A percentile compares a stretch with the other conserved stretches of the same genome.
Evolutionary conservation across 768 basidiomycete species (phyloP).

Genomic region (Leucocoprinus leucothites): DNA sequence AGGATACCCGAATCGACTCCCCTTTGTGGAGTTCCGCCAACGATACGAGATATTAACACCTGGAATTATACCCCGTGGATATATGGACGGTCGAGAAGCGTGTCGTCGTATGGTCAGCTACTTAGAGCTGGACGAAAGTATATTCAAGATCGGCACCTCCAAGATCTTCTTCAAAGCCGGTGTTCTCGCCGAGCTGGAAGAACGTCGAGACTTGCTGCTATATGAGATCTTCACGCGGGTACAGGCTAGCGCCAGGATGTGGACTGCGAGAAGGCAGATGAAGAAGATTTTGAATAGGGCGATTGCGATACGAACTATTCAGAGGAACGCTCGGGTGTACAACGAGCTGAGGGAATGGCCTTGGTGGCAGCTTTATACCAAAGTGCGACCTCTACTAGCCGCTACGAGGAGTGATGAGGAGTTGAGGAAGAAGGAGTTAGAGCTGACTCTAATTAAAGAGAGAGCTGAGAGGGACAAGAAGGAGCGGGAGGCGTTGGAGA

Average conservation of each 20-base stretch:
- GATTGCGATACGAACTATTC: constrained; percentile 86
- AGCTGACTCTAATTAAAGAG: constrained; percentile 77
- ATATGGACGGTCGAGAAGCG: constrained; percentile 97
- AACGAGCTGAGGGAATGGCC: constrained; percentile 92
- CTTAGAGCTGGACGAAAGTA: constrained; percentile 79
- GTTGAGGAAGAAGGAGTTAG: constrained; percentile 81
- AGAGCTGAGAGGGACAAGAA: constrained; percentile 83
- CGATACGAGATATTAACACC: constrained; percentile 96
- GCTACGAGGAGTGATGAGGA: constrained; percentile 94
- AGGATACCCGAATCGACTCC: constrained; percentile 95
- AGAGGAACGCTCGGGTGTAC: constrained; percentile 91
- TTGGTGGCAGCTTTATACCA: constrained; percentile 98
- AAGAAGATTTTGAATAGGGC: constrained; percentile 94
- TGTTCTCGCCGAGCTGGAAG: constrained; percentile 93
- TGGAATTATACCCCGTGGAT: constrained; percentile 88
- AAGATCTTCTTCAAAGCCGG: constrained; percentile 99
- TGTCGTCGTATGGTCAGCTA: constrained; percentile 88
- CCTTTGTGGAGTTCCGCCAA: constrained; percentile 96
- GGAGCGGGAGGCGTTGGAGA: constrained; percentile 77
- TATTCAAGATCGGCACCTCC: constrained; percentile 90
- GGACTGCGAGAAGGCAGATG: constrained; percentile 84
- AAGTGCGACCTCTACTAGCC: constrained; percentile 89
- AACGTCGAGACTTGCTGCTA: constrained; percentile 82
- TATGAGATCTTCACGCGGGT: constrained; percentile 87
- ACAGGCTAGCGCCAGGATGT: constrained; percentile 85